A percentile compares a stretch with the other conserved stretches of the same genome.
phyloP scores from a whole-genome alignment of 2,329 filamentous ascomycete genomes.

The Neophaeococcomyces mojaviensis region DNA sequence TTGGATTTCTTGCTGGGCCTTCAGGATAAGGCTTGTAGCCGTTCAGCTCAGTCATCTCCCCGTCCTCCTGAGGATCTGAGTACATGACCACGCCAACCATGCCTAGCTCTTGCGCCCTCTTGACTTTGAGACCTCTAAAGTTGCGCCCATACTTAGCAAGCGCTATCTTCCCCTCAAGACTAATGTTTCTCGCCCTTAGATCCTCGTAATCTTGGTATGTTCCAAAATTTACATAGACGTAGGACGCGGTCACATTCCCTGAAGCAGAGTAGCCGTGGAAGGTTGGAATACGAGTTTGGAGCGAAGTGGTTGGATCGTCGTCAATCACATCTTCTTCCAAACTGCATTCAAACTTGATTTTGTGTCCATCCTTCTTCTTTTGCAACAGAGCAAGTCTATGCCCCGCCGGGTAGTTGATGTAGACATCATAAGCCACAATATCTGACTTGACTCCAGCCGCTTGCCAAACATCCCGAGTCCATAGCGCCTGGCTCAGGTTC shows the following conservation, averaged over 20 bases:
- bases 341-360: conserved; percentile 68
- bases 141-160: conserved; percentile 77
- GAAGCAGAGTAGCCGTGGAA: conserved; percentile 94
- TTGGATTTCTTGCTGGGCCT: conserved; percentile 79
- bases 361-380: conserved; percentile 35
- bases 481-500: conserved; percentile 68
- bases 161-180: conserved; percentile 75
- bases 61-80: conserved; percentile 83
- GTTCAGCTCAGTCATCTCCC: conserved; percentile 69
- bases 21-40: conserved; percentile 73
- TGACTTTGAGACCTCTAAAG: conserved; percentile 87
- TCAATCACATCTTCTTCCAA: conserved; percentile 77
- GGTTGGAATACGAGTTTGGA: conserved; percentile 68
- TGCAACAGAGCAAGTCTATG: conserved; percentile 62
- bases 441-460: conserved; percentile 56
- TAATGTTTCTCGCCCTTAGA: conserved; percentile 64
- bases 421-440: conserved; percentile 66
- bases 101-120: conserved; percentile 82
- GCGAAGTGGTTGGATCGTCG: conserved; percentile 70
- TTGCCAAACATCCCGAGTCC: conserved; percentile 68
- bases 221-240: conserved; percentile 87
- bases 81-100: conserved; percentile 83
- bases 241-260: conserved; percentile 81
- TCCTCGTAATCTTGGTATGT: conserved; percentile 81
- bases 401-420: conserved; percentile 68